phyloP scores from a whole-genome alignment of 192 early-diverging fungal genomes.

The Podila horticola region DNA sequence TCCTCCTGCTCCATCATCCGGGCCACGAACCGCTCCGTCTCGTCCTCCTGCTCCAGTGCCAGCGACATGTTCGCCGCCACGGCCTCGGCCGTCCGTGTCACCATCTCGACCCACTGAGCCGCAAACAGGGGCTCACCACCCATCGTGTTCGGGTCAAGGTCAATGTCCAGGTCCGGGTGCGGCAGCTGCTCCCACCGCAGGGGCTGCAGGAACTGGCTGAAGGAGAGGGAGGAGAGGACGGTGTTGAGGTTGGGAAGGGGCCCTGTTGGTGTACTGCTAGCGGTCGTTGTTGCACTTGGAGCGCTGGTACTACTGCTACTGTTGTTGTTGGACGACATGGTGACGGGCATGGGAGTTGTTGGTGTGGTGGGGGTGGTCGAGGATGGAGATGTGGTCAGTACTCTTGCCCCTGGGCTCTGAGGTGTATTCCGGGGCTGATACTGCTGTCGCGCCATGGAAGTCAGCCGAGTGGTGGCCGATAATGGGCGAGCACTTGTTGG shows the following conservation, averaged over 20 bases:
- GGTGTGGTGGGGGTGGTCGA: neutral
- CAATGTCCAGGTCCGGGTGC: slow-evolving; percentile 40
- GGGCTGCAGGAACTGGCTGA: slow-evolving; percentile 28
- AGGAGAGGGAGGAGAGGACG: slow-evolving; percentile 3
- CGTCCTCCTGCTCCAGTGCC: slow-evolving; percentile 43
- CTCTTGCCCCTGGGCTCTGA: neutral
- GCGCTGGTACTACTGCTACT: neutral
- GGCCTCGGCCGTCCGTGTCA: slow-evolving; percentile 18
- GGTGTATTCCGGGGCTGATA: neutral
- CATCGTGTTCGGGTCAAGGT: slow-evolving; percentile 34
- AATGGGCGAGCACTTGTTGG: neutral
- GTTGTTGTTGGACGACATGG: neutral
- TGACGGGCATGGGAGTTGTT: neutral
- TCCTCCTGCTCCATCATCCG: slow-evolving; percentile 9
- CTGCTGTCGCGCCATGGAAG: slow-evolving; percentile 7
- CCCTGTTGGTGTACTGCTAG: neutral
- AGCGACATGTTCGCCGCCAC: slow-evolving; percentile 41
- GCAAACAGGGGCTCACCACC: slow-evolving; percentile 41
- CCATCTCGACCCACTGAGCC: slow-evolving; percentile 31
- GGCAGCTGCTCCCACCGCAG: slow-evolving; percentile 47
- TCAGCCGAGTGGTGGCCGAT: slow-evolving; percentile 10
- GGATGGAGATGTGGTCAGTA: slow-evolving; percentile 14
- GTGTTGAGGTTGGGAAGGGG: neutral
- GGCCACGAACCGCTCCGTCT: slow-evolving; percentile 26
- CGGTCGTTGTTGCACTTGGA: neutral